These are phyloP conservation scores for Hortiboletus campestris DNA, from an alignment of 768 basidiomycete species.

Conservation along the genomic window DNA sequence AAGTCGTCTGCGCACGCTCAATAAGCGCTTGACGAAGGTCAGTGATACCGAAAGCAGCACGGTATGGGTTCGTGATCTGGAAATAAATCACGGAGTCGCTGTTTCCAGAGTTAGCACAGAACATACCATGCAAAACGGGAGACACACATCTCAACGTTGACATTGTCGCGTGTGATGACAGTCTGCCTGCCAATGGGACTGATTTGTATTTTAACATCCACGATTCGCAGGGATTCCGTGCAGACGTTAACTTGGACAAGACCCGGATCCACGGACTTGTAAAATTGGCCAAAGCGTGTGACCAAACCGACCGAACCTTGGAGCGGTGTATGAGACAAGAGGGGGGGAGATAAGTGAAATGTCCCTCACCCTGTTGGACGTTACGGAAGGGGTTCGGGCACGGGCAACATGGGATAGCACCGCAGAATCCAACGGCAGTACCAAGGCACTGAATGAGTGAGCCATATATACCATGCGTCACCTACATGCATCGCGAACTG, in stretches of 20 bases:
- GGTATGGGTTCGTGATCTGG: constrained; percentile 87
- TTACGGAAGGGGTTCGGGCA: constrained; percentile 83
- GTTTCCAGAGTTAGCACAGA: constrained; percentile 6
- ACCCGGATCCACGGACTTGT: constrained; percentile 93
- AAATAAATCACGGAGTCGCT: constrained; percentile 94
- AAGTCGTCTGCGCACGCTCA: constrained; percentile 89
- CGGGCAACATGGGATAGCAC: constrained; percentile 83
- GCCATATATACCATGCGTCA: constrained; percentile 85
- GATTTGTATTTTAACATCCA: constrained; percentile 97
- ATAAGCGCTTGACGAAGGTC: constrained; percentile 84
- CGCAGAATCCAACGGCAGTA: constrained; percentile 58
- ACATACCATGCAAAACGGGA: neutral
- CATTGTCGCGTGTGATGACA: constrained; percentile 95
- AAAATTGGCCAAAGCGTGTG: constrained; percentile 93
- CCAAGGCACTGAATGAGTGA: constrained; percentile 76
- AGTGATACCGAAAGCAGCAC: constrained; percentile 89
- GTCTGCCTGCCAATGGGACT: constrained; percentile 81
- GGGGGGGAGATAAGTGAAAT: neutral
- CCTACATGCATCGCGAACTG: constrained; percentile 32
- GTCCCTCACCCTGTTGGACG: constrained; percentile 70
- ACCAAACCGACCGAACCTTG: constrained; percentile 87
- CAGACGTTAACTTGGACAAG: constrained; percentile 92
- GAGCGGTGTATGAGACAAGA: constrained; percentile 18
- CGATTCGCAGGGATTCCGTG: constrained; percentile 80
- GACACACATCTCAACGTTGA: constrained; percentile 86